phyloP scores from a whole-genome alignment of 768 basidiomycete species.

The Asterophora lycoperdoides region DNA sequence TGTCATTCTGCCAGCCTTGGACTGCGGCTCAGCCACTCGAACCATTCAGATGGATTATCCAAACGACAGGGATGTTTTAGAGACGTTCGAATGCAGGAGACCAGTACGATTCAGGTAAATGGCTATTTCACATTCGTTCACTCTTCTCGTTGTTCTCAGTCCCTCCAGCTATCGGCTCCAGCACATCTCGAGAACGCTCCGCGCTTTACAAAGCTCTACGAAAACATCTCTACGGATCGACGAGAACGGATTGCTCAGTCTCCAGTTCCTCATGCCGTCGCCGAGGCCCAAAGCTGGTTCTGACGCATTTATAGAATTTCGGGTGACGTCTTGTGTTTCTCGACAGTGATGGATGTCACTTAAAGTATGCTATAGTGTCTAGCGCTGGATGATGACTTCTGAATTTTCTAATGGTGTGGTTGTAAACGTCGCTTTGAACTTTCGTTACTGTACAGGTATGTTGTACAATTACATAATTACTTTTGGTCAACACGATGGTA shows the following conservation, averaged over 20 bases:
- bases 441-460: too few species aligned
- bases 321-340: slow-evolving; percentile 49
- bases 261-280: slow-evolving; percentile 86
- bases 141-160: background rate
- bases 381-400: slow-evolving; percentile 35
- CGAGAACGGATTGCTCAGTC: slow-evolving; percentile 71
- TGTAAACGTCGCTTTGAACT: background rate
- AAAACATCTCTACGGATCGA: slow-evolving; percentile 91
- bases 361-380: slow-evolving; percentile 31
- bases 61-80: slow-evolving; percentile 86
- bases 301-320: slow-evolving; percentile 82
- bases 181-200: slow-evolving; percentile 68
- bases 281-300: slow-evolving; percentile 39
- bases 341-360: background rate
- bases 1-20: background rate
- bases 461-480: too few species aligned
- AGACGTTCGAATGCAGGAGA: slow-evolving; percentile 78
- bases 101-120: slow-evolving; percentile 66
- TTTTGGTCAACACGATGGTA: too few species aligned
- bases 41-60: slow-evolving; percentile 86
- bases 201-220: slow-evolving; percentile 76
- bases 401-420: background rate
- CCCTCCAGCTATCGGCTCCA: slow-evolving; percentile 71
- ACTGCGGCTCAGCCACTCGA: slow-evolving; percentile 1
- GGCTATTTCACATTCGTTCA: background rate